These are phyloP conservation scores for Rosa multiflora DNA, from an alignment of 306 rosid species.

Conservation along the genomic window DNA sequence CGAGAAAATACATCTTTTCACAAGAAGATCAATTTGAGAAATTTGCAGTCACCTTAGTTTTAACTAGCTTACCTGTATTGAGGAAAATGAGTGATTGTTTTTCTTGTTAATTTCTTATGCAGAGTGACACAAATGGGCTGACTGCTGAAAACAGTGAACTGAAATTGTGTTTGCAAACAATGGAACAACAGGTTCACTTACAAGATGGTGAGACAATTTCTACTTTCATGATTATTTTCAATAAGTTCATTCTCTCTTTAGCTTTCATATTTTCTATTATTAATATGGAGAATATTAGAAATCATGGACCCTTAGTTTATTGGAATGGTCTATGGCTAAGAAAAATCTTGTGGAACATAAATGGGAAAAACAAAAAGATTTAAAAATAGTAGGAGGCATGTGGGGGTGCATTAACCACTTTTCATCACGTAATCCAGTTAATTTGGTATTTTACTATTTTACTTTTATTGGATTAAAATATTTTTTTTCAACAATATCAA, in stretches of 20 bases:
- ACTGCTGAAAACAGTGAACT: slow-evolving; percentile 88
- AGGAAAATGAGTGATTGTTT: slow-evolving; percentile 4
- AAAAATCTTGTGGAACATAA: neutral
- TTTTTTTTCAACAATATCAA: too few relatives aligned
- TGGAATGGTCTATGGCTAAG: neutral
- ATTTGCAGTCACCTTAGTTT: neutral
- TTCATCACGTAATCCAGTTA: too few relatives aligned
- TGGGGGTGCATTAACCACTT: neutral
- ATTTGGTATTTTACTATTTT: too few relatives aligned
- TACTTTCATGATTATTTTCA: neutral
- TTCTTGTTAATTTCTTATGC: slow-evolving; percentile 28
- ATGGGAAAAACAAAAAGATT: neutral
- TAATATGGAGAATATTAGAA: neutral
- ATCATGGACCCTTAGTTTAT: neutral
- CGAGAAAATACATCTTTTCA: neutral
- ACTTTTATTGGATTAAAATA: neutral
- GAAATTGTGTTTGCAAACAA: slow-evolving; percentile 86
- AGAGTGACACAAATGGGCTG: slow-evolving; percentile 90
- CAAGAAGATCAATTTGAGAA: neutral
- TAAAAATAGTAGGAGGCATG: neutral
- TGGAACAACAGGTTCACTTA: slow-evolving; percentile 97
- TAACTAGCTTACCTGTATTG: neutral
- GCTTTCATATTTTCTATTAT: neutral
- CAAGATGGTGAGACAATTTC: slow-evolving; percentile 72
- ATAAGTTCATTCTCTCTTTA: neutral